Percentiles rank a stretch among this genome's conserved stretches.
These are phyloP conservation scores for Trapa incisa DNA, from an alignment of 345 rosid species.

Conservation along the genomic window DNA sequence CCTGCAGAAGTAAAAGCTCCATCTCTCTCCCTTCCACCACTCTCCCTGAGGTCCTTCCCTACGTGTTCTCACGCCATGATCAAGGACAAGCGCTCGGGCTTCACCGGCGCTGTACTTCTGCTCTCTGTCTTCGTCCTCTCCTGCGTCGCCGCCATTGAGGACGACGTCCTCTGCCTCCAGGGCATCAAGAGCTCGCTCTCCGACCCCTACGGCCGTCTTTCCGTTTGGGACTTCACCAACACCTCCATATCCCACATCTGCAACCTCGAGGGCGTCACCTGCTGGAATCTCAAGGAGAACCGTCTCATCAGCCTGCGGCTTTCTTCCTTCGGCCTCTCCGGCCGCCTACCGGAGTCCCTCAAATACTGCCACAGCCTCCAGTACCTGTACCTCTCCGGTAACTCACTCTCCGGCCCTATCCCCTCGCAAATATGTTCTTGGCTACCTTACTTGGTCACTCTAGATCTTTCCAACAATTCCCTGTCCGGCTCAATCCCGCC, in stretches of 20 bases:
- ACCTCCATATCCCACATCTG: slow-evolving; percentile 35
- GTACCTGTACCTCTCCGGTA: slow-evolving; percentile 35
- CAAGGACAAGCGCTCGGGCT: background rate
- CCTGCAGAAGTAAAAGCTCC: background rate
- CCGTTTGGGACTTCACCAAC: slow-evolving; percentile 34
- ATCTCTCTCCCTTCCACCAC: background rate
- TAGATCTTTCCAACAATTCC: slow-evolving; percentile 43
- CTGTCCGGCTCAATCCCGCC: slow-evolving; percentile 41
- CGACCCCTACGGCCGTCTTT: slow-evolving; percentile 25
- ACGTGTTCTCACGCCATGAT: background rate
- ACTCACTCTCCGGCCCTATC: slow-evolving; percentile 38
- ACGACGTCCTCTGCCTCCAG: slow-evolving; percentile 44
- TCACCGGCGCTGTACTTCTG: background rate
- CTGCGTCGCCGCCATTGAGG: slow-evolving; percentile 18
- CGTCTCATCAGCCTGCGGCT: slow-evolving; percentile 34
- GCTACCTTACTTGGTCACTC: slow-evolving; percentile 38
- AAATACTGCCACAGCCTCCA: slow-evolving; percentile 40
- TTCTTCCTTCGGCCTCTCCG: slow-evolving; percentile 24
- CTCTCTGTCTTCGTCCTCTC: background rate
- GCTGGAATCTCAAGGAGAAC: slow-evolving; percentile 48
- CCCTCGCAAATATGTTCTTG: slow-evolving; percentile 42
- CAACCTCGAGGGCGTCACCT: slow-evolving; percentile 38
- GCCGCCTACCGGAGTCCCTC: slow-evolving; percentile 39
- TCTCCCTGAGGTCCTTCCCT: too few species aligned
- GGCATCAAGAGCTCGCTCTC: slow-evolving; percentile 29